Conservation (phyloP, 2,329 filamentous ascomycete genomes). For the Davidsoniella neocaledoniae region DNA sequence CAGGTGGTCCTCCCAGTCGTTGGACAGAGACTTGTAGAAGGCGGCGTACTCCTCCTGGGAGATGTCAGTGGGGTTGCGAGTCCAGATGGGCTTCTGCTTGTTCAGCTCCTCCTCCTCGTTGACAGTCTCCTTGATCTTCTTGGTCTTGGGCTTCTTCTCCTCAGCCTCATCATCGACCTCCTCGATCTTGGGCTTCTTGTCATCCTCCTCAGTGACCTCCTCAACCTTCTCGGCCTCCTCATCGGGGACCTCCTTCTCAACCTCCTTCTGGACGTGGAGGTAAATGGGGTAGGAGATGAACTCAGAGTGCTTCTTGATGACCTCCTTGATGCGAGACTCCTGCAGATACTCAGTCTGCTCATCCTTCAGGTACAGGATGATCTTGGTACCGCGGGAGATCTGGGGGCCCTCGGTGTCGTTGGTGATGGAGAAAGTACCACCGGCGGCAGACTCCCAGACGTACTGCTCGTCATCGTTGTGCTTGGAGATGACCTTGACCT, state of each 20-base stretch:
- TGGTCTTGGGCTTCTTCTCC: conserved; percentile 93
- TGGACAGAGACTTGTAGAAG: conserved; percentile 99
- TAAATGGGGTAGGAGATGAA: conserved; percentile 99
- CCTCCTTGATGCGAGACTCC: conserved; percentile 99
- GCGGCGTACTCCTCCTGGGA: conserved; percentile 89
- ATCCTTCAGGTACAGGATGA: conserved; percentile 97
- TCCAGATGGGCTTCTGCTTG: conserved; percentile 99
- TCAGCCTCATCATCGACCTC: conserved; percentile 82
- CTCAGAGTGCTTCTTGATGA: conserved; percentile 99
- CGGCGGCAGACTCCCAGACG: conserved; percentile 95
- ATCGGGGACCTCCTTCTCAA: conserved; percentile 94
- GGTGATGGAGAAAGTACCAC: conserved; percentile 88
- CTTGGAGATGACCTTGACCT: conserved; percentile 90
- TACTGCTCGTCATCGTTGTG: conserved; percentile 99
- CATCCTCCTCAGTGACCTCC: conserved; percentile 48
- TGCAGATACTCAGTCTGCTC: conserved; percentile 98
- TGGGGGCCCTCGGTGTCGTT: conserved; percentile 82
- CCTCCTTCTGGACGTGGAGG: conserved; percentile 98
- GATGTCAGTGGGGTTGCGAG: conserved; percentile 92
- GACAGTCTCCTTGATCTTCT: conserved; percentile 98
- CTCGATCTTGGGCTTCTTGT: conserved; percentile 90
- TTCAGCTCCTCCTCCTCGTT: conserved; percentile 99
- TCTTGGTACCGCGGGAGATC: conserved; percentile 90
- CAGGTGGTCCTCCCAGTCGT: conserved; percentile 99
- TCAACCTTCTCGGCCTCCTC: conserved; percentile 61